A percentile compares a stretch with the other conserved stretches of the same genome.
Evolutionary conservation across 257 asterid species (phyloP).

Genomic region (Prunella vulgaris): DNA sequence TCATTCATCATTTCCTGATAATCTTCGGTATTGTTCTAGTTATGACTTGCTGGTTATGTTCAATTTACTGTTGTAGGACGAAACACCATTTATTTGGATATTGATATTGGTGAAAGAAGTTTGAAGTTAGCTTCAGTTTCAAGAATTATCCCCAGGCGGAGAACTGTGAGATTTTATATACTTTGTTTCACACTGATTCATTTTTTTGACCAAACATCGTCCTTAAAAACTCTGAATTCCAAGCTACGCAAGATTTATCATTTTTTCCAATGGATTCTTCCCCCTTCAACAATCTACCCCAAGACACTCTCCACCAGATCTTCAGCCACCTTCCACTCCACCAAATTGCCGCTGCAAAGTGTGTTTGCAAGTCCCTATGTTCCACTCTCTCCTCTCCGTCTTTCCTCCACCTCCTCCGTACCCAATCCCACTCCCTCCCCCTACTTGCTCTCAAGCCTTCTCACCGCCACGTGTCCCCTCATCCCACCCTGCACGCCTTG

Average conservation of each 20-base stretch:
- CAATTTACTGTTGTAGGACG: constrained; percentile 46
- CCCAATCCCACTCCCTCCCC: constrained; percentile 42
- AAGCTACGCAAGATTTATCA: background rate
- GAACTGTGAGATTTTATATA: constrained; percentile 25
- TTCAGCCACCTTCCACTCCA: constrained; percentile 70
- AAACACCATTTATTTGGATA: constrained; percentile 71
- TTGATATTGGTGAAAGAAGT: constrained; percentile 69
- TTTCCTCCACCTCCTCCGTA: constrained; percentile 62
- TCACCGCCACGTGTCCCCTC: constrained; percentile 57
- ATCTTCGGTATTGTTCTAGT: constrained; percentile 1
- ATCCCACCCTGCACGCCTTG: constrained; percentile 67
- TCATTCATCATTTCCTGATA: background rate
- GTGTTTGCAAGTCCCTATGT: constrained; percentile 63
- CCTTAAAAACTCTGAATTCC: background rate
- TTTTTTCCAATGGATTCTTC: constrained; percentile 61
- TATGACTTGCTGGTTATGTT: constrained; percentile 19
- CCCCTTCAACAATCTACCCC: constrained; percentile 68
- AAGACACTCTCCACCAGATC: constrained; percentile 79
- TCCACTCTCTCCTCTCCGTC: constrained; percentile 62
- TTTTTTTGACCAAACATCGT: background rate
- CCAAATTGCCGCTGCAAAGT: constrained; percentile 62
- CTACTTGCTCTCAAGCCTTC: constrained; percentile 74
- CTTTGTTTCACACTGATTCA: background rate
- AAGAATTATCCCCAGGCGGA: constrained; percentile 84
- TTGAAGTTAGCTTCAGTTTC: constrained; percentile 75